These are phyloP conservation scores for Sporobolomyces roseus DNA, from an alignment of 768 basidiomycete genomes.

Conservation along the genomic window DNA sequence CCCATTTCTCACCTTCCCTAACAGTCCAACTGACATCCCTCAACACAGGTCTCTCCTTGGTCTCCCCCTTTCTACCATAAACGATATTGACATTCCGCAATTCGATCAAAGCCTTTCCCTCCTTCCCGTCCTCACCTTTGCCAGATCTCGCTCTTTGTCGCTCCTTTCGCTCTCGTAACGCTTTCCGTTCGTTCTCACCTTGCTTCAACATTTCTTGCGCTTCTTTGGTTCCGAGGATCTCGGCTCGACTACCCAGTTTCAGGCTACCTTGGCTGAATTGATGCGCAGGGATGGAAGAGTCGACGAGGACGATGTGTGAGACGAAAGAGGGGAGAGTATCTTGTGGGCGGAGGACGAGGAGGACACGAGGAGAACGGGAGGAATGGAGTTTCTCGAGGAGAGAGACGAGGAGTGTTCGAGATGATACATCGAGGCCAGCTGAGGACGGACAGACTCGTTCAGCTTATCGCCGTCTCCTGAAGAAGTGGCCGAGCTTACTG, in stretches of 20 bases:
- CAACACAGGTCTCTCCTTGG: conserved; percentile 51
- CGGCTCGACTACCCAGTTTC: conserved; percentile 7
- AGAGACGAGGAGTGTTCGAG: conserved; percentile 58
- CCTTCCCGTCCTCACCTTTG: neutral
- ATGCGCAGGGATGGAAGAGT: neutral
- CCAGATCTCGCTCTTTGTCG: neutral
- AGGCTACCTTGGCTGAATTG: neutral
- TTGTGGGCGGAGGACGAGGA: conserved; percentile 65
- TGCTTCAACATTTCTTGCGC: conserved; percentile 6
- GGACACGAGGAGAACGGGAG: conserved; percentile 57
- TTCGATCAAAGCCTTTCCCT: conserved; percentile 53
- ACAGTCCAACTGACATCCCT: conserved; percentile 77
- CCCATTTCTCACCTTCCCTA: conserved; percentile 76
- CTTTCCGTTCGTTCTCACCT: neutral
- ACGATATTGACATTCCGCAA: conserved; percentile 65
- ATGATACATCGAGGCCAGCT: conserved; percentile 74
- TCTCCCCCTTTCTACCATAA: conserved; percentile 54
- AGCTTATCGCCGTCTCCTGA: no score
- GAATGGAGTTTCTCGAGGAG: conserved; percentile 60
- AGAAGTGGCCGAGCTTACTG: no score
- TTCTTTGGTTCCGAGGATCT: conserved; percentile 1
- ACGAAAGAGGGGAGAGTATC: conserved; percentile 71
- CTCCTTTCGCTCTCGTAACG: neutral
- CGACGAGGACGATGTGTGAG: conserved; percentile 58
- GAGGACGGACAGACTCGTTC: no score